Evolutionary conservation across 192 early-diverging fungal species (phyloP).

Genomic region (Martensiomyces pterosporus): DNA sequence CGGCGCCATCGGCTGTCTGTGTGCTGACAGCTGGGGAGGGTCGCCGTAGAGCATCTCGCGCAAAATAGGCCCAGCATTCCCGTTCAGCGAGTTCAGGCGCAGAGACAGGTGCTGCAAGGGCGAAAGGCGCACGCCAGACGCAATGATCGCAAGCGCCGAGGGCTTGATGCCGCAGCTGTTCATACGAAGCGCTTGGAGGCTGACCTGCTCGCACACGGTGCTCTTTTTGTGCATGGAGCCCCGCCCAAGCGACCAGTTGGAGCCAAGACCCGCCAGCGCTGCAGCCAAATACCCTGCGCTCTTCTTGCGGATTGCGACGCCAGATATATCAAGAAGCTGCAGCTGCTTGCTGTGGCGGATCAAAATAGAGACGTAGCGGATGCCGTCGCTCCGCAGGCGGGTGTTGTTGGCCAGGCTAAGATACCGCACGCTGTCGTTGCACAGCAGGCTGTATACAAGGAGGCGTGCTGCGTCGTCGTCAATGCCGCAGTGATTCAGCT

Average conservation of each 20-base stretch:
- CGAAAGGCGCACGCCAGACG: slow-evolving; percentile 44
- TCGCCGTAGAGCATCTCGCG: slow-evolving; percentile 51
- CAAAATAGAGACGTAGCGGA: slow-evolving; percentile 70
- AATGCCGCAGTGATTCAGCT: slow-evolving; percentile 63
- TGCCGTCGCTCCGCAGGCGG: slow-evolving; percentile 64
- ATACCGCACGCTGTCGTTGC: slow-evolving; percentile 59
- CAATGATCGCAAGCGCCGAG: slow-evolving; percentile 46
- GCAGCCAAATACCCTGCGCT: slow-evolving; percentile 62
- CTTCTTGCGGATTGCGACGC: slow-evolving; percentile 65
- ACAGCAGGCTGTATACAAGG: slow-evolving; percentile 67
- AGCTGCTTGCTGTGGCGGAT: slow-evolving; percentile 69
- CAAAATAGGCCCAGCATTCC: slow-evolving; percentile 40
- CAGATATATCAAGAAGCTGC: slow-evolving; percentile 65
- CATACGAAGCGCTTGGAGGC: slow-evolving; percentile 48
- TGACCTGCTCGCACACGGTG: slow-evolving; percentile 33
- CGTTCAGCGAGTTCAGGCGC: slow-evolving; percentile 38
- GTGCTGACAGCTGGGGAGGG: slow-evolving; percentile 34
- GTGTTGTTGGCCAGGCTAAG: slow-evolving; percentile 68
- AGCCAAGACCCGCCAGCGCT: slow-evolving; percentile 53
- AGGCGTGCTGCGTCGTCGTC: slow-evolving; percentile 72
- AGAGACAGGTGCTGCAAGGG: slow-evolving; percentile 48
- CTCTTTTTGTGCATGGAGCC: slow-evolving; percentile 43
- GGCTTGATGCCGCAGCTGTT: slow-evolving; percentile 53
- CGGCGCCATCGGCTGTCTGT: slow-evolving; percentile 8
- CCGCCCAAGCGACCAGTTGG: slow-evolving; percentile 41